Conservation (phyloP, 441 rosid species). For the Populus hybrid region DNA sequence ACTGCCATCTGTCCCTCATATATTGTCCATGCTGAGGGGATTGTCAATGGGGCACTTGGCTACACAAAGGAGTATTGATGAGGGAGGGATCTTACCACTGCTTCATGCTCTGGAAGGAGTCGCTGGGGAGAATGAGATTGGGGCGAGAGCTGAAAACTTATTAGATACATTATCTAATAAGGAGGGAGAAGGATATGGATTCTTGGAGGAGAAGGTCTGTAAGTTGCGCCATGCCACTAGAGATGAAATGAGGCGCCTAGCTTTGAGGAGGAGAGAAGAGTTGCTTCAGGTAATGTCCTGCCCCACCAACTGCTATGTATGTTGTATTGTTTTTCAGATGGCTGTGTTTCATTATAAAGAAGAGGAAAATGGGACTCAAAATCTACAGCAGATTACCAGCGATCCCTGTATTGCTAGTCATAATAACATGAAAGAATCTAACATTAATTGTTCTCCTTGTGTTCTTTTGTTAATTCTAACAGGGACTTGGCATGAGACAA, state of each 20-base stretch:
- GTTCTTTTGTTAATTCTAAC: slow-evolving; percentile 19
- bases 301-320: slow-evolving; percentile 10
- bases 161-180: slow-evolving; percentile 89
- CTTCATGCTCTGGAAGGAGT: slow-evolving; percentile 99
- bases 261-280: slow-evolving; percentile 84
- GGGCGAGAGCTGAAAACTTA: slow-evolving; percentile 98
- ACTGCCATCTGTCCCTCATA: slow-evolving; percentile 86
- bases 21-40: slow-evolving; percentile 95
- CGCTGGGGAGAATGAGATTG: slow-evolving; percentile 94
- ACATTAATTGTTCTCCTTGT: background rate
- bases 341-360: background rate
- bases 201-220: slow-evolving; percentile 75
- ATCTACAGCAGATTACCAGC: no score
- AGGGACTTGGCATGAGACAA: slow-evolving; percentile 93
- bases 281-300: slow-evolving; percentile 64
- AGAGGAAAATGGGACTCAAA: background rate
- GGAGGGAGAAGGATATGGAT: slow-evolving; percentile 98
- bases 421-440: background rate
- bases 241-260: slow-evolving; percentile 97
- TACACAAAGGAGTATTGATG: slow-evolving; percentile 86
- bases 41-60: slow-evolving; percentile 97
- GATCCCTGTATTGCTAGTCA: no score
- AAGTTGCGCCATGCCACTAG: slow-evolving; percentile 86
- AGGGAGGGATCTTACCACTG: slow-evolving; percentile 83
- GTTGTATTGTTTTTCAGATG: background rate